phyloP scores from a whole-genome alignment of 352 stramenopile genomes.

The Pythium insidiosum region DNA sequence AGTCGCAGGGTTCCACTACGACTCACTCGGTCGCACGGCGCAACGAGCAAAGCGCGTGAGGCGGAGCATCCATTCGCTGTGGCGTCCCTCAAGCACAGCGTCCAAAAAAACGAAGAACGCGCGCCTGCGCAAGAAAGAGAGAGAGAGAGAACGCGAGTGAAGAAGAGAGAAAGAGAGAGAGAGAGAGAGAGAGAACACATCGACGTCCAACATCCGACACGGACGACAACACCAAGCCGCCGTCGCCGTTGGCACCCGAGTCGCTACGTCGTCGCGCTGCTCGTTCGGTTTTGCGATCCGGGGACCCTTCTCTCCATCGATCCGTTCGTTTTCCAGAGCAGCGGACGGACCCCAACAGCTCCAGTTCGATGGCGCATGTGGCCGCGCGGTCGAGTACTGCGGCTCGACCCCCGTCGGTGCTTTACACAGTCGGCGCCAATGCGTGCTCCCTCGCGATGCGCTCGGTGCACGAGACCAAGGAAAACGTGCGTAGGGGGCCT shows the following conservation, averaged over 20 bases:
- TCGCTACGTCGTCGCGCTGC: neutral
- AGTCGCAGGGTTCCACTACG: no score
- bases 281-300: neutral
- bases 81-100: no score
- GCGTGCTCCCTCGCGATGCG: constrained; percentile 53
- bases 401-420: constrained; percentile 4
- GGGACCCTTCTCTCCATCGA: neutral
- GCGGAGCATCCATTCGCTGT: neutral
- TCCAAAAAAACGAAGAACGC: no score
- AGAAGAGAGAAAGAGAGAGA: no score
- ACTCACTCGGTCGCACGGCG: neutral
- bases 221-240: neutral
- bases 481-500: constrained; percentile 27
- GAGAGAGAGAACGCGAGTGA: no score
- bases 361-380: neutral
- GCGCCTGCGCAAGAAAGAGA: no score
- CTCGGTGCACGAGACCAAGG: constrained; percentile 63
- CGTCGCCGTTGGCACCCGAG: neutral
- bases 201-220: no score
- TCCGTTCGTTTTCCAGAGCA: neutral
- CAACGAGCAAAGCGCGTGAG: neutral
- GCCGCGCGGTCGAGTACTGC: no score
- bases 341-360: neutral
- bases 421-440: constrained; percentile 25
- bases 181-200: no score